These are phyloP conservation scores for Gentiana straminea DNA, from an alignment of 257 asterid species.

Conservation along the genomic window DNA sequence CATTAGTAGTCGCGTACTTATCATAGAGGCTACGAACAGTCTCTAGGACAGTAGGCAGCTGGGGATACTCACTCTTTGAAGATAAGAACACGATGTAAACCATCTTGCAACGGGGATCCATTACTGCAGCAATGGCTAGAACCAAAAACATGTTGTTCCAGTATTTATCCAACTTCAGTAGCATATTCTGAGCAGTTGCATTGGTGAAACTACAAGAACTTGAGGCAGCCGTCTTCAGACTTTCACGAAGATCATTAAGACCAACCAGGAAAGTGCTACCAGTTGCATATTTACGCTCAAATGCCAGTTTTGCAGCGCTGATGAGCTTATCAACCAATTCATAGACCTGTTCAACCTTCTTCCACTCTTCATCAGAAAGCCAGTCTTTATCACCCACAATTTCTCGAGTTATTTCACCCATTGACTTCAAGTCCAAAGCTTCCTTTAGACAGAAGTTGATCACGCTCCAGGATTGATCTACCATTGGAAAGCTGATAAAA, in stretches of 20 bases:
- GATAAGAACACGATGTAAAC: conserved; percentile 10
- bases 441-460: conserved; percentile 8
- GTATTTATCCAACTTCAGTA: conserved; percentile 10
- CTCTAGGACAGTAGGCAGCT: conserved; percentile 6
- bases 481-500: conserved; percentile 5
- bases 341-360: conserved; percentile 12
- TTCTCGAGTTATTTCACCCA: conserved; percentile 8
- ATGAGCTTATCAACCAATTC: conserved; percentile 10
- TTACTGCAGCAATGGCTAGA: conserved; percentile 16
- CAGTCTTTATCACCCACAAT: background rate
- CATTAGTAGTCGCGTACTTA: background rate
- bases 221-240: background rate
- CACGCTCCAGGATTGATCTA: conserved; percentile 9
- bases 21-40: conserved; percentile 11
- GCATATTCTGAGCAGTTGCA: conserved; percentile 12
- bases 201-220: conserved; percentile 10
- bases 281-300: conserved; percentile 6
- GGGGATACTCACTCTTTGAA: conserved; percentile 4
- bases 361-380: conserved; percentile 19
- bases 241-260: conserved; percentile 13
- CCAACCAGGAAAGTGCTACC: conserved; percentile 14
- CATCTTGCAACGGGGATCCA: conserved; percentile 30
- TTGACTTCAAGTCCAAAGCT: conserved; percentile 13
- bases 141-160: conserved; percentile 15
- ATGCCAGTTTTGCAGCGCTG: conserved; percentile 15